These are phyloP conservation scores for Pseudocercospora vitis DNA, from an alignment of 2,329 filamentous ascomycete genomes.

Conservation along the genomic window DNA sequence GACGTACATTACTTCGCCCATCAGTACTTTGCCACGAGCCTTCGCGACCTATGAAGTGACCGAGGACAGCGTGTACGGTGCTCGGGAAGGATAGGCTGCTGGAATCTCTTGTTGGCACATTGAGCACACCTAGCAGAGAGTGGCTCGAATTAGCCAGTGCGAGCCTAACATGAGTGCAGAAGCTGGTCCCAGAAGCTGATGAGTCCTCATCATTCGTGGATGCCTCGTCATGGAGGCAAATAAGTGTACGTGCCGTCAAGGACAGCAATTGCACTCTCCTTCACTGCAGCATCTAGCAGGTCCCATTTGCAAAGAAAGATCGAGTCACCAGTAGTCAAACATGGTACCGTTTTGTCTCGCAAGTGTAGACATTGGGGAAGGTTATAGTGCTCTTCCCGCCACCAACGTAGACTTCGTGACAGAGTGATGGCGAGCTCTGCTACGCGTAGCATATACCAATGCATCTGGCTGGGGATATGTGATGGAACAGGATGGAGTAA, in stretches of 20 bases:
- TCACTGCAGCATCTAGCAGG: neutral
- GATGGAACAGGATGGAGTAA: neutral
- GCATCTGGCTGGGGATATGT: neutral
- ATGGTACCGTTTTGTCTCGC: conserved; percentile 1
- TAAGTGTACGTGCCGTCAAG: neutral
- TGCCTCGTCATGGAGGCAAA: neutral
- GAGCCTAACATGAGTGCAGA: conserved; percentile 1
- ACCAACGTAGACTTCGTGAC: neutral
- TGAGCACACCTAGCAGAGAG: neutral
- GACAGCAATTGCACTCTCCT: neutral
- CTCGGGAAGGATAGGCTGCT: conserved; percentile 1
- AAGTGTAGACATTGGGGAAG: neutral
- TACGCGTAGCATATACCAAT: neutral
- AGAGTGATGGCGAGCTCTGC: neutral
- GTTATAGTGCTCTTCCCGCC: neutral
- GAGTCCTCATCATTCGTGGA: neutral
- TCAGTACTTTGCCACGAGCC: neutral
- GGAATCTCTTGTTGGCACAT: neutral
- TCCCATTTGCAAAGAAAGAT: conserved; percentile 10
- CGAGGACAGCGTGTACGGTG: neutral
- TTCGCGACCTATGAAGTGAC: neutral
- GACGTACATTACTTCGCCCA: too few relatives aligned
- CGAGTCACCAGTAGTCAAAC: conserved; percentile 3
- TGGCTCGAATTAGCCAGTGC: neutral
- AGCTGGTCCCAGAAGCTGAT: conserved; percentile 1